Conservation (phyloP, 345 rosid species). For the Bretschneidera sinensis region DNA sequence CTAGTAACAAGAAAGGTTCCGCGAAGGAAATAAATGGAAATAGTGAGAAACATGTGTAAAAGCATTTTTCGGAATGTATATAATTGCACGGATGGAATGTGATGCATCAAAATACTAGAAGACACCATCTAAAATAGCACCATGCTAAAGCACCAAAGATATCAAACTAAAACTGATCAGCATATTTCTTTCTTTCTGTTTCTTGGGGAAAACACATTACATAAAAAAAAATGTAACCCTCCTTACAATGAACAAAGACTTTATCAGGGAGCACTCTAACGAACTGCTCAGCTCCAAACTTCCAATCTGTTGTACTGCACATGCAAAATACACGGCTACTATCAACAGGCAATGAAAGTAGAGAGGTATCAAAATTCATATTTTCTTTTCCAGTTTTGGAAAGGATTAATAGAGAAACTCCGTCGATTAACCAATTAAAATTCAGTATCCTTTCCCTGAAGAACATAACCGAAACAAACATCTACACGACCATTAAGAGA, state of each 20-base stretch:
- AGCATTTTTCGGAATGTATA: too few species aligned
- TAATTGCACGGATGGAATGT: background rate
- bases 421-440: too few species aligned
- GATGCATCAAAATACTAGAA: background rate
- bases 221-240: background rate
- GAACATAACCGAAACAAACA: background rate
- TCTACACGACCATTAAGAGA: background rate
- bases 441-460: too few species aligned
- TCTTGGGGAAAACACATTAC: background rate
- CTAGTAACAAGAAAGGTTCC: too few species aligned
- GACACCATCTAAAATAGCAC: background rate
- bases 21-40: too few species aligned
- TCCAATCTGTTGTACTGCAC: constrained; percentile 85
- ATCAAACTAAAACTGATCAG: background rate
- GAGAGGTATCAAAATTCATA: background rate
- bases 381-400: too few species aligned
- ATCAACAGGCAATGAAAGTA: background rate
- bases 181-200: too few species aligned
- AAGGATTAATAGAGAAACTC: too few species aligned
- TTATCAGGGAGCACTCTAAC: constrained; percentile 69
- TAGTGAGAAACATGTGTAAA: too few species aligned
- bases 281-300: constrained; percentile 86
- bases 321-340: too few species aligned
- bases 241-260: constrained; percentile 86
- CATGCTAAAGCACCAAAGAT: background rate